phyloP scores from a whole-genome alignment of 2,329 filamentous ascomycete genomes.

The Pseudogymnoascus sp. region DNA sequence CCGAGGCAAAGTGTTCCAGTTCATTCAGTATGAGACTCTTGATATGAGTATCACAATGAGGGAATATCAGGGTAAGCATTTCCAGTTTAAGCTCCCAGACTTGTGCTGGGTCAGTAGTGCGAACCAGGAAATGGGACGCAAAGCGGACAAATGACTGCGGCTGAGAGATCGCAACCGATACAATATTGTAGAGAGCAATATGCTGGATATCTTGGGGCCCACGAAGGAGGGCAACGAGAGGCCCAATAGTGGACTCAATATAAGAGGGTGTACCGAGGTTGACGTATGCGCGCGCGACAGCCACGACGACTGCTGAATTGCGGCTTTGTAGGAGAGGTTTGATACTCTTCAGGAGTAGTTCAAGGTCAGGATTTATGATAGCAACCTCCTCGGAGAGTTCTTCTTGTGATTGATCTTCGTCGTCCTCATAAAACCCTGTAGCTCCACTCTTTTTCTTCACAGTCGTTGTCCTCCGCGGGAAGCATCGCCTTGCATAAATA shows the following conservation, averaged over 20 bases:
- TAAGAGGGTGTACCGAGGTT: constrained; percentile 76
- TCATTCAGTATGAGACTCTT: constrained; percentile 88
- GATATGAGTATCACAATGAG: constrained; percentile 63
- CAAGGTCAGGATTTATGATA: constrained; percentile 71
- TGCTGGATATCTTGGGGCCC: constrained; percentile 82
- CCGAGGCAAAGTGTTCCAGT: constrained; percentile 83
- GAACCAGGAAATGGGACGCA: constrained; percentile 81
- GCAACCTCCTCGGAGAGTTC: constrained; percentile 43
- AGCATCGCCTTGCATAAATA: constrained; percentile 78
- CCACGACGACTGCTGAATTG: constrained; percentile 85
- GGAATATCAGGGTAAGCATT: constrained; percentile 82
- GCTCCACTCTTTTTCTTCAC: constrained; percentile 45
- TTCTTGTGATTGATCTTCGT: constrained; percentile 38
- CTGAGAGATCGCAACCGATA: constrained; percentile 73
- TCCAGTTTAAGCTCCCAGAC: constrained; percentile 93
- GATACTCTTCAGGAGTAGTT: constrained; percentile 70
- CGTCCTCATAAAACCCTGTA: constrained; percentile 77
- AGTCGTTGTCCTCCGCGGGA: constrained; percentile 60
- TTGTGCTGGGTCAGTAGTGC: constrained; percentile 66
- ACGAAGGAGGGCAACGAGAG: constrained; percentile 76
- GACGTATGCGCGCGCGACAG: constrained; percentile 76
- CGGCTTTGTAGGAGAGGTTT: constrained; percentile 83
- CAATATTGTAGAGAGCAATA: constrained; percentile 87
- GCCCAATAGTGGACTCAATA: constrained; percentile 67
- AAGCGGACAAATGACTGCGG: constrained; percentile 82